Evolutionary conservation across 1,139 yeast genomes (phyloP).

Genomic region (Yamadazyma blattariae): DNA sequence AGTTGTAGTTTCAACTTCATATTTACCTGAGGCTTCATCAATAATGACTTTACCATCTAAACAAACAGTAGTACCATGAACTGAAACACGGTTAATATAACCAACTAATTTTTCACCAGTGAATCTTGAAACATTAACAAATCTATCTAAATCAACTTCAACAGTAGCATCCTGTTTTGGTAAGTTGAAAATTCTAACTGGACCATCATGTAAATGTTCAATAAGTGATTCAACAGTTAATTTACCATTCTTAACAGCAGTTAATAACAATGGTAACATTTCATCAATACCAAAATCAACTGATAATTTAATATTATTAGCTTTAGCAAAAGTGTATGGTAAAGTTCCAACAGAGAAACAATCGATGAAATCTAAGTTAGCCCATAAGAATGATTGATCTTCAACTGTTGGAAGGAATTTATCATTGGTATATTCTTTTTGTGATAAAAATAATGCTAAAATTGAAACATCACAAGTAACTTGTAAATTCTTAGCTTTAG

Average conservation of each 20-base stretch:
- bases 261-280: constrained; percentile 75
- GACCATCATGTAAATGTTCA: constrained; percentile 75
- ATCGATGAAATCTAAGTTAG: constrained; percentile 66
- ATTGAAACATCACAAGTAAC: constrained; percentile 93
- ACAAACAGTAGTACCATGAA: constrained; percentile 75
- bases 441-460: constrained; percentile 73
- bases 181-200: constrained; percentile 76
- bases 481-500: constrained; percentile 74
- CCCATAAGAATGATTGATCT: constrained; percentile 86
- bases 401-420: constrained; percentile 72
- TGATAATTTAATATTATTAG: constrained; percentile 54
- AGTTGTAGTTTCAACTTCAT: constrained; percentile 36
- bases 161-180: constrained; percentile 77
- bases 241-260: constrained; percentile 74
- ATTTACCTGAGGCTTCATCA: constrained; percentile 58
- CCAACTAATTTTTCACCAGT: constrained; percentile 58
- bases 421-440: constrained; percentile 61
- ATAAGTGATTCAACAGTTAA: constrained; percentile 73
- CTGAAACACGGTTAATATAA: constrained; percentile 82
- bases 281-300: constrained; percentile 81
- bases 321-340: constrained; percentile 71
- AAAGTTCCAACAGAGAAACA: constrained; percentile 83
- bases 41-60: constrained; percentile 75
- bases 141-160: constrained; percentile 82
- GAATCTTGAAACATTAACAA: constrained; percentile 53